phyloP scores from a whole-genome alignment of 352 stramenopile genomes.

The Phytophthora megakarya region DNA sequence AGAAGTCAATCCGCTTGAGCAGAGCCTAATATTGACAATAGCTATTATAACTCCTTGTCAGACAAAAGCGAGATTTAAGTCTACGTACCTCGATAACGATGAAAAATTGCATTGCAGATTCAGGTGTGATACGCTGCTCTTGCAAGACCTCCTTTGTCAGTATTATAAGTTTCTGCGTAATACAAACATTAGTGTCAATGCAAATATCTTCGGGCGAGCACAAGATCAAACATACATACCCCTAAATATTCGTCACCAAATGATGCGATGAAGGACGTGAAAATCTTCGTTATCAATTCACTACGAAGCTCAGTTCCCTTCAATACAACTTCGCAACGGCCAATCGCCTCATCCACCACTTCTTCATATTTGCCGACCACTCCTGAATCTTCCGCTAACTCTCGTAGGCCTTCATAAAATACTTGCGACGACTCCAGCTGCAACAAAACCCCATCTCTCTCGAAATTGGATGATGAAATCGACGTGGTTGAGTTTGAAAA shows the following conservation, averaged over 20 bases:
- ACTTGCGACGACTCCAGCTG: conserved; percentile 42
- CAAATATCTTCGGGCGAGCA: neutral
- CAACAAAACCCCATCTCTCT: conserved; percentile 39
- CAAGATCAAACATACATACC: conserved; percentile 39
- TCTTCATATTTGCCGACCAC: conserved; percentile 43
- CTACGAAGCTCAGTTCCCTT: conserved; percentile 68
- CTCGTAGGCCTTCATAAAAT: conserved; percentile 62
- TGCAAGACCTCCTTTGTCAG: conserved; percentile 68
- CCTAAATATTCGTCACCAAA: conserved; percentile 72
- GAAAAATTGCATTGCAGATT: conserved; percentile 75
- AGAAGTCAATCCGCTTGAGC: conserved; percentile 60
- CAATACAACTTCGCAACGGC: conserved; percentile 65
- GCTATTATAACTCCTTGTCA: neutral
- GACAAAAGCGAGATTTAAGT: neutral
- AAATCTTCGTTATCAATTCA: conserved; percentile 74
- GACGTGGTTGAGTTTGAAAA: conserved; percentile 24
- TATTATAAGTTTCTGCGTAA: conserved; percentile 55
- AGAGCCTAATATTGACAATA: conserved; percentile 38
- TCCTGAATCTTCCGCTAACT: conserved; percentile 50
- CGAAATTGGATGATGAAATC: conserved; percentile 56
- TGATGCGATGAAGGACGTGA: conserved; percentile 56
- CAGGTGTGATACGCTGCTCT: conserved; percentile 59
- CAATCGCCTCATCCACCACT: conserved; percentile 49
- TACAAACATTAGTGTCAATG: neutral
- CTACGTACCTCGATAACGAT: conserved; percentile 55